phyloP scores from a whole-genome alignment of 371 early-diverging fungal genomes.

The Nematocida sp. region DNA sequence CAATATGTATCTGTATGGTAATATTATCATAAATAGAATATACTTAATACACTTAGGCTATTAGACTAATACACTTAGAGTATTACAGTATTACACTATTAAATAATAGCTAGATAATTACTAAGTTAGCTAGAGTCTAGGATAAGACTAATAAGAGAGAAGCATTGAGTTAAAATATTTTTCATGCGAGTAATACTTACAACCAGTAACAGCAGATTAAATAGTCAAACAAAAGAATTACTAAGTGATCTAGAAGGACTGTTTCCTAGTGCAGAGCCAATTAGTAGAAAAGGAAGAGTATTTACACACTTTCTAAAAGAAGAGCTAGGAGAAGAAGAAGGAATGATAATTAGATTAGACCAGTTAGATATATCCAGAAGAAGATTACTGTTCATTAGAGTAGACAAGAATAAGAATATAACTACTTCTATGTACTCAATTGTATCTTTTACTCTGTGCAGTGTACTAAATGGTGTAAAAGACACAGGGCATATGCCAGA shows the following conservation, averaged over 20 bases:
- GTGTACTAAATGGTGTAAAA: conserved; percentile 16
- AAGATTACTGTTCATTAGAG: conserved; percentile 21
- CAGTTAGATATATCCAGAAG: conserved; percentile 16
- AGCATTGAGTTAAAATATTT: too few relatives aligned
- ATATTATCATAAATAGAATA: too few relatives aligned
- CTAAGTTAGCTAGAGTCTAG: too few relatives aligned
- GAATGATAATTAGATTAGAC: conserved; percentile 37
- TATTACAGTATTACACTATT: too few relatives aligned
- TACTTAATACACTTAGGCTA: too few relatives aligned
- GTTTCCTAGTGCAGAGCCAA: conserved; percentile 36
- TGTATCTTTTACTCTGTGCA: conserved; percentile 26
- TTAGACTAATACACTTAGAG: too few relatives aligned
- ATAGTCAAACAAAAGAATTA: conserved; percentile 35
- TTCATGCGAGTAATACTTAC: conserved; percentile 45
- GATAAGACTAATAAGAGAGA: too few relatives aligned
- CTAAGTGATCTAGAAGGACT: conserved; percentile 36
- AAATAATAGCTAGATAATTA: too few relatives aligned
- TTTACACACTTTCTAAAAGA: conserved; percentile 37
- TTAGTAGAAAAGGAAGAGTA: conserved; percentile 4
- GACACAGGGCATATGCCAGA: conserved; percentile 51
- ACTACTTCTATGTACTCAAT: conserved; percentile 45
- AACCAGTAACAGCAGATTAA: conserved; percentile 40
- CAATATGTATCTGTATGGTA: too few relatives aligned
- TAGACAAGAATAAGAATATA: conserved; percentile 12
- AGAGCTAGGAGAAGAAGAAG: conserved; percentile 38